Base-by-base conservation (phyloP, 441 rosid species). In the Syzygium malaccense region DNA sequence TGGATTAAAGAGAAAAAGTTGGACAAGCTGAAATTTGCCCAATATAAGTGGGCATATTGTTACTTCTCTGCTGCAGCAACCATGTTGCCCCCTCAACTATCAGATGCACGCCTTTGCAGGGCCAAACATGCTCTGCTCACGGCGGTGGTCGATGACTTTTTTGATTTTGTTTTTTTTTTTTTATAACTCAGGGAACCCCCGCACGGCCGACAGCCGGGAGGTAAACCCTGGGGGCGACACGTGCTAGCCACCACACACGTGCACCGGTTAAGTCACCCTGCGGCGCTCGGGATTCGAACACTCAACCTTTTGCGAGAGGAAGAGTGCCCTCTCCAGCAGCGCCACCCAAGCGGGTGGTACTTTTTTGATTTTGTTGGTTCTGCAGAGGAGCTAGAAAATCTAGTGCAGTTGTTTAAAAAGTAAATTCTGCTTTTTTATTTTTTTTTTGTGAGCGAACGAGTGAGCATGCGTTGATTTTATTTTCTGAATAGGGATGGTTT, bases 21-120 rank as follows among this genome's bases (percentile, higher is more conserved):
- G n/a, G 90, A 88, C 66, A 48, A 89, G 25, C 87, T 88, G n/a
- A 19, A 87, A 58, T 88, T 87, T 88, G 87, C 88, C 18, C 85
- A 88, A 32, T 86, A 86, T 66, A 87, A 68, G 51, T 11, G 56
- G 26, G 66, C 66, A 30, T 88, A 87, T n/a, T 86, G 89, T 28
- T 87, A 79, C 56, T 78, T 85, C 80, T 60, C 90, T 14, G 55
- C 53, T 41, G 90, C 90, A 32, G 79, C 92, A 20, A 58, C 85
- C 10, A 68, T 87, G 56, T 51, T 53, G 56, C 15, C 37, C 18
- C 86, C 86, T 55, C 86, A 90, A 58, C 85, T 85, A 64, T 78
- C 8, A 11, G 89, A 86, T 60, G 89, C 89, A 56, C 80, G 89
- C 45, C 86, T 86, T 32, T 51, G 71, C 37, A 3, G 37, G 37